Base-by-base conservation (phyloP, 768 basidiomycete genomes). In the Phlebiopsis flavidoalba region DNA sequence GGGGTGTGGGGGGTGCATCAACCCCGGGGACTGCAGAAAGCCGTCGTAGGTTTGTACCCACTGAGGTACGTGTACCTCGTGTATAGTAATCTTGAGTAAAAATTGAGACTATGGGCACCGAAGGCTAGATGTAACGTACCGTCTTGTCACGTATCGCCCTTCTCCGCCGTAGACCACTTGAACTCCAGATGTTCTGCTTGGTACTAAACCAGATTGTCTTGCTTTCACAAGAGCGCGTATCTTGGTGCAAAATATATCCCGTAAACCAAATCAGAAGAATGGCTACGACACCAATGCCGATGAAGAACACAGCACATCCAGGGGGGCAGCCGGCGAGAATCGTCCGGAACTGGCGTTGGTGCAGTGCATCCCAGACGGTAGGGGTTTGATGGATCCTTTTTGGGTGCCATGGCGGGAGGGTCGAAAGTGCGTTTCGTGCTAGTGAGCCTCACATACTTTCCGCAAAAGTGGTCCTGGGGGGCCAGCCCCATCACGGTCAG, bases 221-320 rank as follows among this genome's bases (percentile, higher is more conserved):
- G 3, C 17, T 17, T 43, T 3, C 5, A 33, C 26, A 53, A 1
- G 26, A 35, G n/a, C 43, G n/a, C 22, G 21, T 8, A 55, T 55
- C 36, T 55, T 55, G 19, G 10, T 45, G 54, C 10, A 3, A 8
- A 55, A 17, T n/a, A 21, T 55, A 55, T 35, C 40, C 24, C 3
- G 54, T 11, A 37, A 43, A 26, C 54, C 37, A 55, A 2, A 43
- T 3, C 3, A 55, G 36, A 12, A 40, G 10, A 19, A 43, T 37
- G 3, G 37, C 36, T 8, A 55, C n/a, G 40, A 55, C n/a, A 4
- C 54, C 54, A 19, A 55, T 5, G 8, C 54, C 54, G 14, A 55
- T 24, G 54, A 40, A 55, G 54, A 55, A 55, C 10, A 55, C 10
- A 55, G 54, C 19, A 55, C 54, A 15, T 55, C 54, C 54, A 55